Evolutionary conservation across 371 early-diverging fungal genomes (phyloP), one percentile per base, ranked within the genome.

Genomic region (Apophysomyces variabilis): DNA sequence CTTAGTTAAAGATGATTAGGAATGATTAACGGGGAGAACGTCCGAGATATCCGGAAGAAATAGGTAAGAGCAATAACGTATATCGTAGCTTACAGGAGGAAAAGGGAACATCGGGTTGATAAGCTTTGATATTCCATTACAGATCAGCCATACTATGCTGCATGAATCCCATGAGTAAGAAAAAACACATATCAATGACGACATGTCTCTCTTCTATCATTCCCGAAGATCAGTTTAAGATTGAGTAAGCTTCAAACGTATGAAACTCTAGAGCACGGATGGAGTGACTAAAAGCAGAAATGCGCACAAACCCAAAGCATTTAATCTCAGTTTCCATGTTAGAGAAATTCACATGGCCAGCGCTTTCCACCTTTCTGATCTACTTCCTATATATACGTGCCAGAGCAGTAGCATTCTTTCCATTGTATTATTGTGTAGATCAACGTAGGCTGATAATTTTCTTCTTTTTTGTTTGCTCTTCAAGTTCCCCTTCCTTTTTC

Each of bases 301-400:
- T 26, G 54, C 54, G 21, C 21, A 50, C 54, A 16, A 50, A 3
- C 54, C 21, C 16, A n/a, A 50, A 9, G 18, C 21, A 21, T 50
- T 50, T 50, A 50, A 50, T 50, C 54, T 21, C 54, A 50, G 54
- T 50, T 50, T 21, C 54, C 54, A 4, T 18, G 54, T 50, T 50
- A 50, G 54, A 18, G 54, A 50, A 50, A 50, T 50, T 50, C 54
- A 50, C 54, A 50, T 50, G 54, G 54, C 21, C 54, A 50, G 21
- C 54, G 54, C 54, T 35, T 26, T 32, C 54, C 54, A 50, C 54
- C 9, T 50, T 47, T 50, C 18, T 21, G 16, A 21, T 21, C 9
- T 21, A 18, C 21, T 50, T 18, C 21, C 21, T 50, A 50, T 50
- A 26, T 50, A 50, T 50, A 50, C 21, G 32, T 50, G 3, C 3